Percentiles rank a stretch among this genome's conserved stretches.
These are phyloP conservation scores for Macadamia integrifolia DNA, from an alignment of 164 flowering plant genomes.

Conservation along the genomic window DNA sequence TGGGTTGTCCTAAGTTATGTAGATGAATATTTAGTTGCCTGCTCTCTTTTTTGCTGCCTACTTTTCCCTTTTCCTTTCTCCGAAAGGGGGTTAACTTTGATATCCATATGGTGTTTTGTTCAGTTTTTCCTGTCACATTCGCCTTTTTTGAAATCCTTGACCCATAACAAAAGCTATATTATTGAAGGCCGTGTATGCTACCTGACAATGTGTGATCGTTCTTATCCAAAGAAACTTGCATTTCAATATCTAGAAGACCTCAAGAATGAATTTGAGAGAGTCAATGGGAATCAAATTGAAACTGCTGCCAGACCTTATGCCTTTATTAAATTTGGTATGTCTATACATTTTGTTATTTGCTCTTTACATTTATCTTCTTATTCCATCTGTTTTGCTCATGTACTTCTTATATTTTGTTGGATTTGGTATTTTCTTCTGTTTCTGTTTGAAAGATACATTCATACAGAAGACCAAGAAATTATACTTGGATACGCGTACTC, in stretches of 20 bases:
- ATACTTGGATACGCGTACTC: constrained; percentile 85
- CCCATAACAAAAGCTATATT: constrained; percentile 52
- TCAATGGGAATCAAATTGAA: constrained; percentile 78
- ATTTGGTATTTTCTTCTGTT: constrained; percentile 9
- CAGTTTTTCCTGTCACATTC: not conserved
- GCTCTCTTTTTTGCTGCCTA: too few species aligned
- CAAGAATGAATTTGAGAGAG: constrained; percentile 85
- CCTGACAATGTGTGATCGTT: constrained; percentile 88
- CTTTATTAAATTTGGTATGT: constrained; percentile 80
- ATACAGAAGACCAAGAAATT: constrained; percentile 88
- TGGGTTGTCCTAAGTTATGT: too few species aligned
- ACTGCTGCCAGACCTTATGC: constrained; percentile 97
- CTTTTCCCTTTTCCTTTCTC: too few species aligned
- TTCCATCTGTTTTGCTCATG: not conserved
- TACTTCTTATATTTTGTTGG: not conserved
- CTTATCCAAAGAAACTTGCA: constrained; percentile 93
- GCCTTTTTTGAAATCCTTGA: constrained; percentile 30
- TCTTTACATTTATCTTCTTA: not conserved
- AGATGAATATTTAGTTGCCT: too few species aligned
- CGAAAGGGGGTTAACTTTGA: too few species aligned
- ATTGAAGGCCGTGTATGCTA: constrained; percentile 92
- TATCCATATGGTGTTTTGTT: too few species aligned
- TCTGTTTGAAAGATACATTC: constrained; percentile 58
- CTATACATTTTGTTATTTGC: not conserved
- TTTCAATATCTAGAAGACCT: constrained; percentile 89